Evolutionary conservation across 148 eudicot species (phyloP).

Genomic region (Cornus florida): DNA sequence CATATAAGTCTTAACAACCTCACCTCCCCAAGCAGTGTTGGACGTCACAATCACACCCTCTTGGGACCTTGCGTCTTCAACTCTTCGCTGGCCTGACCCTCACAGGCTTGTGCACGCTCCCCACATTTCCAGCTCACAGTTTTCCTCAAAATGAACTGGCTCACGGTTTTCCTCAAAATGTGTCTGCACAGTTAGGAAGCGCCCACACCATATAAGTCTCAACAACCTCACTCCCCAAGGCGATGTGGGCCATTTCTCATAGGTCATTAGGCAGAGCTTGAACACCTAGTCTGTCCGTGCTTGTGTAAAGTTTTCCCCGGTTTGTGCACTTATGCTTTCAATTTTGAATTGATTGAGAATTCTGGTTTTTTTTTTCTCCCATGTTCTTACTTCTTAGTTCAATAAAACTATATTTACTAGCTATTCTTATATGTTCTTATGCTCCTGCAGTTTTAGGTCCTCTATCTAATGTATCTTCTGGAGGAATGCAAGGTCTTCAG

Average conservation of each 20-base stretch:
- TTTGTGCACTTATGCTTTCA: not conserved
- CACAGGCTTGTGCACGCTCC: too few species aligned
- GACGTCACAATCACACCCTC: too few species aligned
- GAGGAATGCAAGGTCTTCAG: conserved; percentile 41
- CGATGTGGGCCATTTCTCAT: not conserved
- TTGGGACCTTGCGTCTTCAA: too few species aligned
- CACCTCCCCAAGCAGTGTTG: too few species aligned
- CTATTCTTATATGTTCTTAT: not conserved
- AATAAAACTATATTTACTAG: not conserved
- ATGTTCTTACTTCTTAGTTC: not conserved
- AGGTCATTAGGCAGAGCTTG: not conserved
- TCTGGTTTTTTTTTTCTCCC: not conserved
- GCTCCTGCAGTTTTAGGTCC: conserved; percentile 52
- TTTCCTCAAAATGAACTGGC: too few species aligned
- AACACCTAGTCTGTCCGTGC: not conserved
- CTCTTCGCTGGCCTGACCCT: too few species aligned
- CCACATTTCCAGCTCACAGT: too few species aligned
- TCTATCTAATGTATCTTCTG: conserved; percentile 59
- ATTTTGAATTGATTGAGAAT: not conserved
- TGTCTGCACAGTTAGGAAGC: too few species aligned
- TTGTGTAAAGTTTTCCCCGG: not conserved
- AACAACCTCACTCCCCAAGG: too few species aligned
- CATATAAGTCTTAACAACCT: too few species aligned
- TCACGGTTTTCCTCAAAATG: too few species aligned
- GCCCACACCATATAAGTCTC: too few species aligned